Evolutionary conservation across 192 early-diverging fungal species (phyloP), one percentile per base, ranked within the genome.

Genomic region (Coemansia sp.): DNA sequence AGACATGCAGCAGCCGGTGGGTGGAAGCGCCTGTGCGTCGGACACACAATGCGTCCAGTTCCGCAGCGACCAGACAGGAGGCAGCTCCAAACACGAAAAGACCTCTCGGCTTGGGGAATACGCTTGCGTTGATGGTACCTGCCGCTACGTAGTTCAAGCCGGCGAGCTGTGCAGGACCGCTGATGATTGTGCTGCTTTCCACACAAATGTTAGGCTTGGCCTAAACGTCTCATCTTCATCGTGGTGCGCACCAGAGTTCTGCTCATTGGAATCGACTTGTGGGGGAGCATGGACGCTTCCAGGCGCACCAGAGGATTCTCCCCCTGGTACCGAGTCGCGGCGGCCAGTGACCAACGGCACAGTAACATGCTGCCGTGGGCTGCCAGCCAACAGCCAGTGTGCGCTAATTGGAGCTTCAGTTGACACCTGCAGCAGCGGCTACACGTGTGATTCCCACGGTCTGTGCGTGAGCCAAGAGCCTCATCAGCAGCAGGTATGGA

Each of bases 251-350:
- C 83, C 87, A 10, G 65, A 77, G 13, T 78, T 81, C 45, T 89
- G 88, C 66, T 88, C 87, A 8, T 63, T 89, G 12, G 89, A 86
- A 47, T 88, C 88, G 9, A 80, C 76, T 0, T 90, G 89, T 62
- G 87, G 81, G 39, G 85, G 85, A 19, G 86, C 85, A 12, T 89
- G 88, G 88, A 83, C 84, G 26, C 71, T 85, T 8, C 66, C 69
- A 3, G 75, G 80, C 19, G 80, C 85, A 9, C 85, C 83, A 4
- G 18, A n/a, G 12, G 48, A 70, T 8, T 41, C 58, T 19, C 73
- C 78, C 1, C 69, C 66, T 7, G 73, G 70, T 26, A 73, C 74
- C 41, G 71, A 77, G 37, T 56, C 77, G 8, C 72, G 63, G 13
- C 61, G 36, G 36, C 69, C 66, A 10, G 43, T 67, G 8, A 51